Evolutionary conservation across 306 rosid species (phyloP), one percentile per base, ranked within the genome.

Genomic region (Malus sylvestris): DNA sequence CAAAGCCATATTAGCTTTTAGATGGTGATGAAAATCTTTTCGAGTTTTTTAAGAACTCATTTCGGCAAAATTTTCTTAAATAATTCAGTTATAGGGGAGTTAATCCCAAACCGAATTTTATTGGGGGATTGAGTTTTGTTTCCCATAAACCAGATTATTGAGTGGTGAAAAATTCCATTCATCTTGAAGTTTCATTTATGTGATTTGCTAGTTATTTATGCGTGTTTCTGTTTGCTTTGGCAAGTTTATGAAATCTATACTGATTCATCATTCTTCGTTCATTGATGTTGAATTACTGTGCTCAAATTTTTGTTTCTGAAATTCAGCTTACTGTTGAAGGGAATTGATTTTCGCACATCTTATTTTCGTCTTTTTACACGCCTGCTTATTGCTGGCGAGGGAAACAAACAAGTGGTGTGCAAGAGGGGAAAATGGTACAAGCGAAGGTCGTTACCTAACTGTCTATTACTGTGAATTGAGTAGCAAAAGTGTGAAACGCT

Each of bases 11-110:
- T 81, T 81, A 74, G 72, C 79, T 57, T 82, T 74, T 85, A 89
- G 97, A 91, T 91, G 93, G 86, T 91, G 93, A 91, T 86, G 97
- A 91, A 90, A 91, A 87, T 82, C 51, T 88, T 84, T 74, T 67
- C 59, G 81, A 81, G 84, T 86, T 86, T 86, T 86, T 38, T 69
- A 79, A 75, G 90, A 79, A 74, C 53, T 83, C 90, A 55, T 79
- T 80, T 83, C 84, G 83, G 89, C 97, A 75, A 84, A 83, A 25
- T 91, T 93, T 88, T 87, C 90, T 68, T 87, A 73, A 91, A 91
- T 91, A 89, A 83, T 89, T 89, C 73, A 89, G 80, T 68, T 72
- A 80, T 83, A 79, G 67, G 97, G 97, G 93, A 80, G 70, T 32
- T 27, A 70, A 62, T 83, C 95, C 97, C 96, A 44, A 78, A 77